Evolutionary conservation across 2,329 filamentous ascomycete genomes (phyloP).

Genomic region (Colletotrichum sp.): DNA sequence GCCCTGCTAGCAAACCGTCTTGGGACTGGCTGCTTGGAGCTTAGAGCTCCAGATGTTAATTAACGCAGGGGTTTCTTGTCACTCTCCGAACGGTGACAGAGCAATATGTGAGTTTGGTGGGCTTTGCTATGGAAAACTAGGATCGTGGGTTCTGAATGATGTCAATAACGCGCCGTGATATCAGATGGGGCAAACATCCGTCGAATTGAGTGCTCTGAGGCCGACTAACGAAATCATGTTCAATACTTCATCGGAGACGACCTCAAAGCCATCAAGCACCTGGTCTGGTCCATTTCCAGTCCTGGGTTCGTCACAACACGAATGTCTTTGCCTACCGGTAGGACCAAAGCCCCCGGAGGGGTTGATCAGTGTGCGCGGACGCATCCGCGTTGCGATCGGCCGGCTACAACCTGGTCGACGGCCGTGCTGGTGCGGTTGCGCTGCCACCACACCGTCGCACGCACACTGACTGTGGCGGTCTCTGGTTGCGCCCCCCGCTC

Average conservation of each 20-base stretch:
- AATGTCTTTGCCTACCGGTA: not conserved
- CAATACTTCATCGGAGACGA: not conserved
- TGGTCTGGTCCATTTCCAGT: not conserved
- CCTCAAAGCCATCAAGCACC: not conserved
- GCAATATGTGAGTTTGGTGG: constrained; percentile 12
- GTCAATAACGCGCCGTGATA: constrained; percentile 6
- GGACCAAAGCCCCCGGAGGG: not conserved
- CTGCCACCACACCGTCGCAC: not conserved
- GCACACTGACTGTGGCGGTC: not conserved
- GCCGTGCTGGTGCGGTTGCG: not conserved
- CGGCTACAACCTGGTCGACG: constrained; percentile 2
- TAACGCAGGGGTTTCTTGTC: not conserved
- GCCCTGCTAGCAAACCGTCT: not conserved
- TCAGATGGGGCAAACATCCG: not conserved
- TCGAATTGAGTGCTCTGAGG: not conserved
- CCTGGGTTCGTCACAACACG: not conserved
- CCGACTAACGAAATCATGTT: not conserved
- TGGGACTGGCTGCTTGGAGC: constrained; percentile 1
- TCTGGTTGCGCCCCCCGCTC: not conserved
- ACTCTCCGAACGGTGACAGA: constrained; percentile 11
- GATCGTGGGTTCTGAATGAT: constrained; percentile 8
- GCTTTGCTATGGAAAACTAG: not conserved
- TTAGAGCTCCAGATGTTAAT: constrained; percentile 1
- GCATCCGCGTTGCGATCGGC: constrained; percentile 10
- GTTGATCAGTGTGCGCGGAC: not conserved